A percentile compares a stretch with the other conserved stretches of the same genome.
These are phyloP conservation scores for Magnaporthiopsis poae DNA, from an alignment of 2,329 filamentous ascomycete species.

Conservation along the genomic window DNA sequence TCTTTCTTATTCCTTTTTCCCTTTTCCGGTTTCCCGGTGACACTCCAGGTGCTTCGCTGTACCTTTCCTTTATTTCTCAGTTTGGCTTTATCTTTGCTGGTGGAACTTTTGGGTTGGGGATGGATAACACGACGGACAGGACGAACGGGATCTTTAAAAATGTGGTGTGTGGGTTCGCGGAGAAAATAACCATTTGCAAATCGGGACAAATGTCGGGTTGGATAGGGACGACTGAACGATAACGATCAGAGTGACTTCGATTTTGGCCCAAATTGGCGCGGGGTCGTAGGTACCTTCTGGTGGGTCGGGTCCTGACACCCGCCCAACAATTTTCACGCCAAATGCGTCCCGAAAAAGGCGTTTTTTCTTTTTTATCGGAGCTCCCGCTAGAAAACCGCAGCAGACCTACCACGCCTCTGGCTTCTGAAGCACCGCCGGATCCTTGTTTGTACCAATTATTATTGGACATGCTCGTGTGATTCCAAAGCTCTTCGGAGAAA, in stretches of 20 bases:
- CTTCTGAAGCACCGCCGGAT: neutral
- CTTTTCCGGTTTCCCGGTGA: neutral
- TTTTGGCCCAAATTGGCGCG: neutral
- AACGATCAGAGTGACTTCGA: neutral
- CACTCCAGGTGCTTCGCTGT: neutral
- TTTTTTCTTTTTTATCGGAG: neutral
- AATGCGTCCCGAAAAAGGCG: neutral
- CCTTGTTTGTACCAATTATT: neutral
- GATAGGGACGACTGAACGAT: neutral
- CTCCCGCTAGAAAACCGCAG: neutral
- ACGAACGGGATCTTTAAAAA: neutral
- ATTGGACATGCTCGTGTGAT: neutral
- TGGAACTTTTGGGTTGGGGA: neutral
- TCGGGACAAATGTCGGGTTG: neutral
- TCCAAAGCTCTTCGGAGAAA: neutral
- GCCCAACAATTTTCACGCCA: constrained; percentile 1
- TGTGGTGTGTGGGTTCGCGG: neutral
- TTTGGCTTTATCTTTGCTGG: neutral
- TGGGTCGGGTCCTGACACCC: neutral
- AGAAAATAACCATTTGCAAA: neutral
- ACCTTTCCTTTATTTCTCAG: neutral
- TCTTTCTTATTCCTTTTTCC: neutral
- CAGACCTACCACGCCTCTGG: no score
- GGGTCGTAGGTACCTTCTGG: neutral
- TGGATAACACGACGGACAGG: neutral